Evolutionary conservation across 306 rosid species (phyloP).

Genomic region (Medicago truncatula): MtrunA17r5.0-ANR NC_053044.1:24108001-24108500

Average conservation of each 20-base stretch:
- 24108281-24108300: no score
- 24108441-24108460: conserved; percentile 22
- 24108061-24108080: conserved; percentile 39
- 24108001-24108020: neutral
- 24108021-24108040: conserved; percentile 31
- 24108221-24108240: conserved; percentile 39
- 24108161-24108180: conserved; percentile 39
- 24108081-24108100: conserved; percentile 35
- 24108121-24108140: conserved; percentile 26
- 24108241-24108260: conserved; percentile 44
- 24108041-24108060: conserved; percentile 28
- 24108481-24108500: conserved; percentile 48
- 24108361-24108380: no score
- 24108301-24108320: no score
- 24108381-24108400: no score
- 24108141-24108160: conserved; percentile 6
- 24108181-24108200: conserved; percentile 36
- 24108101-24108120: conserved; percentile 9
- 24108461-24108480: conserved; percentile 27
- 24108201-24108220: conserved; percentile 37
- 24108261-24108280: neutral
- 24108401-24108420: no score
- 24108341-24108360: no score
- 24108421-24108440: neutral
- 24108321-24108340: no score